Conservation (phyloP, 1,284 basidiomycete species). For the Grifola frondosa region DNA sequence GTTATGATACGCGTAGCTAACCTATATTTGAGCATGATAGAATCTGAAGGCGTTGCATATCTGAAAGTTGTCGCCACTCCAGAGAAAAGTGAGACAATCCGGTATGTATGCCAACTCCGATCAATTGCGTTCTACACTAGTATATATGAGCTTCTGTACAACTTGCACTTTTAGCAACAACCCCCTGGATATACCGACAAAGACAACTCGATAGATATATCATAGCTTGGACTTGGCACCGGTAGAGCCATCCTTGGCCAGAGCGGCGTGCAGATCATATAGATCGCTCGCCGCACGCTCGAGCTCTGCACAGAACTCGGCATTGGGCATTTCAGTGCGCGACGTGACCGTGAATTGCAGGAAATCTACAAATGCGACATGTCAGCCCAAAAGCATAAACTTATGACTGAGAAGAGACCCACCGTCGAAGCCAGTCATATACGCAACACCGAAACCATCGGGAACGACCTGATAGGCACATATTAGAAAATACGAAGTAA, state of each 20-base stretch:
- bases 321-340: constrained; percentile 73
- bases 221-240: too few species aligned
- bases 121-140: too few species aligned
- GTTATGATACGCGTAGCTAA: constrained; percentile 28
- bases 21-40: constrained; percentile 22
- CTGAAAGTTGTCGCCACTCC: too few species aligned
- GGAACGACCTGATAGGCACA: constrained; percentile 57
- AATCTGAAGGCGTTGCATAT: too few species aligned
- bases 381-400: too few species aligned
- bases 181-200: too few species aligned
- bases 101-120: too few species aligned
- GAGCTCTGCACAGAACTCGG: constrained; percentile 65
- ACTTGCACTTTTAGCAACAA: too few species aligned
- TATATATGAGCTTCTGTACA: too few species aligned
- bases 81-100: too few species aligned
- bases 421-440: constrained; percentile 76
- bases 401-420: constrained; percentile 16
- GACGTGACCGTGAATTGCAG: constrained; percentile 83
- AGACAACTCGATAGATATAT: too few species aligned
- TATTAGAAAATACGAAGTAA: background rate
- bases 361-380: constrained; percentile 46
- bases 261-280: constrained; percentile 35
- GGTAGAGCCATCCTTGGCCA: too few species aligned
- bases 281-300: constrained; percentile 66
- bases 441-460: constrained; percentile 77